A percentile compares a stretch with the other conserved stretches of the same genome.
phyloP scores from a whole-genome alignment of 805 yeast species.

The Candida methanosorbosa region DNA sequence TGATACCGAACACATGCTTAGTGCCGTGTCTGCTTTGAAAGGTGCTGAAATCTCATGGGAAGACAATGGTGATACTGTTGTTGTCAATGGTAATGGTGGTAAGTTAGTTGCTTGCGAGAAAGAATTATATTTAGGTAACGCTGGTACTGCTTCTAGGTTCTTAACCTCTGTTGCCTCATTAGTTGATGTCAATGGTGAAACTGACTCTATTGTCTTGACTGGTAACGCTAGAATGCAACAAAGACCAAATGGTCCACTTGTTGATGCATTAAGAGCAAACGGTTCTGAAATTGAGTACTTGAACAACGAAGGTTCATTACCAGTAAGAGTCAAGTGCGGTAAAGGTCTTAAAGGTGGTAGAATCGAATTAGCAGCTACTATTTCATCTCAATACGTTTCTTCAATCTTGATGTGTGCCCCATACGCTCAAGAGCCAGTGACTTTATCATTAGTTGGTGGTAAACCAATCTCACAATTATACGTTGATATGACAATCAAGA shows the following conservation, averaged over 20 bases:
- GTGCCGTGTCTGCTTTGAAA: conserved; percentile 68
- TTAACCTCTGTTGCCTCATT: conserved; percentile 88
- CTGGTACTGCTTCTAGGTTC: conserved; percentile 97
- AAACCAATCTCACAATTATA: conserved; percentile 94
- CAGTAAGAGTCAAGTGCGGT: conserved; percentile 64
- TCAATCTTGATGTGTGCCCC: conserved; percentile 97
- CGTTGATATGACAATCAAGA: conserved; percentile 92
- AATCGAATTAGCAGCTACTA: conserved; percentile 90
- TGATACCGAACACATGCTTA: conserved; percentile 91
- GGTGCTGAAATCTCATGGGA: conserved; percentile 82
- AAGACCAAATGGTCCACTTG: conserved; percentile 93
- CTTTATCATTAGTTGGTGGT: conserved; percentile 86
- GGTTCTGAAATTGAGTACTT: conserved; percentile 70
- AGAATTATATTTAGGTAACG: conserved; percentile 85
- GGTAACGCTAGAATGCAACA: conserved; percentile 98
- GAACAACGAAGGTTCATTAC: conserved; percentile 75
- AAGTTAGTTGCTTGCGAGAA: conserved; percentile 51
- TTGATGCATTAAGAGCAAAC: conserved; percentile 77
- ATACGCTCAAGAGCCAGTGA: conserved; percentile 81
- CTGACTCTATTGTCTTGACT: conserved; percentile 55
- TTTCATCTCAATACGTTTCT: conserved; percentile 95
- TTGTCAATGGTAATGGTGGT: conserved; percentile 83
- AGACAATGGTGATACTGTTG: conserved; percentile 83
- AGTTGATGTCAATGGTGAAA: conserved; percentile 39
- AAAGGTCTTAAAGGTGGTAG: conserved; percentile 78